These are phyloP conservation scores for Nakazawaea anatomiae DNA, from an alignment of 805 yeast genomes.

Conservation along the genomic window DNA sequence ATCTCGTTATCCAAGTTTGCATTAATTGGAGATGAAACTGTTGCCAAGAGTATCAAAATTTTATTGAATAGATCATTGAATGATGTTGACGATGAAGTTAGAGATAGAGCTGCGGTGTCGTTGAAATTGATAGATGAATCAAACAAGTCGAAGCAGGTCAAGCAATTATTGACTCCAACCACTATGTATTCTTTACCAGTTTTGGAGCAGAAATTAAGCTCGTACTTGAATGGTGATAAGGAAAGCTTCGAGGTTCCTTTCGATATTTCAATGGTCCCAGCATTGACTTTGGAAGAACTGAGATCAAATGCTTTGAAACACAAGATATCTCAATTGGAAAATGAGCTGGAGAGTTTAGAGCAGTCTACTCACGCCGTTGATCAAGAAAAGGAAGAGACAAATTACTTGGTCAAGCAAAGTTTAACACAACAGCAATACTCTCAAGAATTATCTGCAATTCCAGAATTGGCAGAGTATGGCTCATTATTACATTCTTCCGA, in stretches of 20 bases:
- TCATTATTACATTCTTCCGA: slow-evolving; percentile 64
- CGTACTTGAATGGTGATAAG: slow-evolving; percentile 56
- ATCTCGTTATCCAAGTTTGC: slow-evolving; percentile 90
- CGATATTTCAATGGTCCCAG: slow-evolving; percentile 64
- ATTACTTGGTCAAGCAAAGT: slow-evolving; percentile 22
- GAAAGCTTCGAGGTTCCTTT: slow-evolving; percentile 51
- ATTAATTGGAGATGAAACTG: slow-evolving; percentile 60
- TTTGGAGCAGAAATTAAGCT: slow-evolving; percentile 71
- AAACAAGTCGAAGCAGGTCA: slow-evolving; percentile 27
- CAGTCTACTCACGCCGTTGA: slow-evolving; percentile 10
- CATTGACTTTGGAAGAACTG: slow-evolving; percentile 60
- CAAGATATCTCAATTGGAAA: slow-evolving; percentile 32
- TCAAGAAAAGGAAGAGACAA: slow-evolving; percentile 22
- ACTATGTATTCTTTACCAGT: slow-evolving; percentile 66
- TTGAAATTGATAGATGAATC: slow-evolving; percentile 40
- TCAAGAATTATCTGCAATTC: slow-evolving; percentile 61
- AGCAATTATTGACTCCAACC: slow-evolving; percentile 58
- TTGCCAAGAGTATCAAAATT: slow-evolving; percentile 64
- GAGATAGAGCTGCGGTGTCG: slow-evolving; percentile 93
- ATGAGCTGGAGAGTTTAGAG: slow-evolving; percentile 15
- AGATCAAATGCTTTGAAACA: slow-evolving; percentile 57
- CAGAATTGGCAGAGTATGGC: slow-evolving; percentile 74
- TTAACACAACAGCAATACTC: slow-evolving; percentile 59
- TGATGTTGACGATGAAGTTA: slow-evolving; percentile 93
- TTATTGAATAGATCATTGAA: slow-evolving; percentile 77